Base-by-base conservation (phyloP, 2,329 filamentous ascomycete genomes). In the Fusarium poae region DNA sequence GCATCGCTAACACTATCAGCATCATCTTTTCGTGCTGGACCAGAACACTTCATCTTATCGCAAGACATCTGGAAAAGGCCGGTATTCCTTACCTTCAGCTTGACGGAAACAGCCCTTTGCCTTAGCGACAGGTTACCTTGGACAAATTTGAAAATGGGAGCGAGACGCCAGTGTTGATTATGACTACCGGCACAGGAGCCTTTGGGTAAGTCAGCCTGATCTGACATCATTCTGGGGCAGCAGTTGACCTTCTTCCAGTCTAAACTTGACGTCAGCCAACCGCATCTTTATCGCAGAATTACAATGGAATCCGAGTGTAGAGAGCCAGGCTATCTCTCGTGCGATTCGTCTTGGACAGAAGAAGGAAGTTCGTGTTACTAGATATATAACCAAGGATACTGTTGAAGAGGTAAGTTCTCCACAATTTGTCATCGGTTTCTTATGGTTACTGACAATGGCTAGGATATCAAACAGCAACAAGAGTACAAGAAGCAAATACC, bases 241-340 rank as follows among this genome's bases (percentile, higher is more conserved):
- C 4, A 16, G 5, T 10, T 62, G 1, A 62, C 9, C 3, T 0
- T 0, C 0, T 5, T 1, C 2, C 6, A 83, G 83, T 12, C 61
- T 86, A 0, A 85, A 86, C n/a, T 76, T 87, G 5, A 80, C 82
- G 0, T 78, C 77, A 0, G 84, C 84, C 0, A 84, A 82, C 43
- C 78, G 81, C 0, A 80, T 87, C 0, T 84, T 84, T 59, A 81
- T 87, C 4, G 74, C 86, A 0, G 85, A 87, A 50, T 80, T 83
- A 0, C 85, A 87, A 27, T 87, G 85, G 84, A 87, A 87, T 39
- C 85, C 84, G 0, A 82, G 79, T 3, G 80, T 85, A 0, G 85
- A 87, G 59, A 80, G 79, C 15, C 85, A 88, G 56, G 85, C 85
- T 0, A 81, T 87, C 15, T 83, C 79, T 1, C 76, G 85, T 13